phyloP scores from a whole-genome alignment of 2,329 filamentous ascomycete species.

The Penicillium crustosum region DNA sequence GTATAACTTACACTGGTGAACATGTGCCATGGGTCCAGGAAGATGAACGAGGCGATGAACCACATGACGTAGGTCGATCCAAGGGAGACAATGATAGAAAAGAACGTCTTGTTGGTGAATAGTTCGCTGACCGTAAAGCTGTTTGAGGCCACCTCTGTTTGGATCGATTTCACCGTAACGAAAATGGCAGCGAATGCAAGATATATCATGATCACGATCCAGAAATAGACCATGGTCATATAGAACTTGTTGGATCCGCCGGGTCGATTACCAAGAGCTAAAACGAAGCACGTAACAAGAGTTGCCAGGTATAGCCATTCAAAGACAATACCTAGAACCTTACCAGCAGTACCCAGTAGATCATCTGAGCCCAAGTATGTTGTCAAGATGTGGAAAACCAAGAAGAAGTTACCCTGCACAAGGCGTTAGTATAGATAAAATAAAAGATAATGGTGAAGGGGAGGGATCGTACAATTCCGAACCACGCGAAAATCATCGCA shows the following conservation, averaged over 20 bases:
- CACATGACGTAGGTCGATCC: slow-evolving; percentile 91
- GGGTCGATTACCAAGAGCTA: slow-evolving; percentile 90
- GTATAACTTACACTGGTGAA: slow-evolving; percentile 63
- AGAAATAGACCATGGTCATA: slow-evolving; percentile 97
- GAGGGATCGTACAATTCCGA: slow-evolving; percentile 61
- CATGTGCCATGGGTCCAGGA: slow-evolving; percentile 99
- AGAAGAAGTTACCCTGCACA: slow-evolving; percentile 79
- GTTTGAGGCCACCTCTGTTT: slow-evolving; percentile 62
- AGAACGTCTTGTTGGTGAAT: slow-evolving; percentile 86
- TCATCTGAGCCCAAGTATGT: slow-evolving; percentile 70
- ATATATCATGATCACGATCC: slow-evolving; percentile 93
- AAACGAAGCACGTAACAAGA: slow-evolving; percentile 89
- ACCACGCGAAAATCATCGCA: slow-evolving; percentile 99
- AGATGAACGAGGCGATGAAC: slow-evolving; percentile 85
- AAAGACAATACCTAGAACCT: slow-evolving; percentile 82
- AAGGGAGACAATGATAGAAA: slow-evolving; percentile 89
- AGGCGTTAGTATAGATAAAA: neutral
- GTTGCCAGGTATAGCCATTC: slow-evolving; percentile 94
- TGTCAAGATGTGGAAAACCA: slow-evolving; percentile 96
- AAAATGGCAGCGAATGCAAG: slow-evolving; percentile 93
- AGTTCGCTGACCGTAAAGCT: slow-evolving; percentile 70
- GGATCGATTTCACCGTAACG: slow-evolving; percentile 85
- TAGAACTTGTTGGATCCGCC: slow-evolving; percentile 93
- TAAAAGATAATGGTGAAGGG: neutral
- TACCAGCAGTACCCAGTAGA: slow-evolving; percentile 74